Percentiles rank a stretch among this genome's conserved stretches.
phyloP scores from a whole-genome alignment of 176 grass and related monocot genomes.

The Oryza coarctata region DNA sequence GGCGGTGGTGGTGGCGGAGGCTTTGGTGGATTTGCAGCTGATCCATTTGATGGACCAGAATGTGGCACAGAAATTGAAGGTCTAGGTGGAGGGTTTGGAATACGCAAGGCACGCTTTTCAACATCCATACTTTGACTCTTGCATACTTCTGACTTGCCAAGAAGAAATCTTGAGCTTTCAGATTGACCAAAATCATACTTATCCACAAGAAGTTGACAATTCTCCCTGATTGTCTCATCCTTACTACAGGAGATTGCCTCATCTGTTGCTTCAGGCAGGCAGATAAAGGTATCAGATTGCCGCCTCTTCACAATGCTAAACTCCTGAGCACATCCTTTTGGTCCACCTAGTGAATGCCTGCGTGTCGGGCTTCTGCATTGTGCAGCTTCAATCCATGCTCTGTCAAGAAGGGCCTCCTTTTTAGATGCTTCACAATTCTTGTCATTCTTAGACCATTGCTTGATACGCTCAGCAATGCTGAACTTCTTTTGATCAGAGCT shows the following conservation, averaged over 20 bases:
- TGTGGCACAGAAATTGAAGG: constrained; percentile 59
- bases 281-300: constrained; percentile 97
- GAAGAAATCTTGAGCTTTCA: constrained; percentile 71
- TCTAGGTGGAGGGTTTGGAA: constrained; percentile 95
- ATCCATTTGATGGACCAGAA: constrained; percentile 57
- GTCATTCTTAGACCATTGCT: constrained; percentile 66
- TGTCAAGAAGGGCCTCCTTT: constrained; percentile 62
- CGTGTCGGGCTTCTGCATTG: constrained; percentile 60
- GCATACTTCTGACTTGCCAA: constrained; percentile 66
- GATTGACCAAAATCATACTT: constrained; percentile 59
- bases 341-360: constrained; percentile 82
- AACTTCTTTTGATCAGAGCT: constrained; percentile 35
- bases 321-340: constrained; percentile 64
- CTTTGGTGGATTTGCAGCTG: constrained; percentile 45
- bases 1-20: constrained; percentile 78
- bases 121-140: constrained; percentile 59
- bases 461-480: constrained; percentile 57
- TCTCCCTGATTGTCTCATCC: constrained; percentile 46
- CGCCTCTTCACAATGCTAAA: constrained; percentile 62
- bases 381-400: constrained; percentile 72
- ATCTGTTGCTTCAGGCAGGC: constrained; percentile 50
- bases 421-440: constrained; percentile 47
- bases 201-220: constrained; percentile 50
- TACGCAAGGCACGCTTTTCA: constrained; percentile 76
- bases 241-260: constrained; percentile 49